Conservation (phyloP, 1,284 basidiomycete genomes). For the Athelia psychrophila region DNA sequence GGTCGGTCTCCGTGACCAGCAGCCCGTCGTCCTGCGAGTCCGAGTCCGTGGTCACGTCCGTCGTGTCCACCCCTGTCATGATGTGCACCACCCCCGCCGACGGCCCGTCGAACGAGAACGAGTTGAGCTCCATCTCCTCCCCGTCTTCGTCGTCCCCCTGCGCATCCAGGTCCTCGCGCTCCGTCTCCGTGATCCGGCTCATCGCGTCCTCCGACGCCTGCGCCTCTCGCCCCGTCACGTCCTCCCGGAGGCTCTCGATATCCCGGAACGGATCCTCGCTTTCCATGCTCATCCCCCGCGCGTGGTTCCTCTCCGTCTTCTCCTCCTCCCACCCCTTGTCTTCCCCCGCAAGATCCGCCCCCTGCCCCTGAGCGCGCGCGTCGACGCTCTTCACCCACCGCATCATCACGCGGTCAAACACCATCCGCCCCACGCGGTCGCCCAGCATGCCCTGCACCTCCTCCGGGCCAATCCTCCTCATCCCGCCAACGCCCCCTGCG, state of each 20-base stretch:
- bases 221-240: slow-evolving; percentile 27
- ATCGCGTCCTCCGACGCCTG: slow-evolving; percentile 31
- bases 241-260: slow-evolving; percentile 78
- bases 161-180: slow-evolving; percentile 43
- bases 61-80: slow-evolving; percentile 42
- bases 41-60: slow-evolving; percentile 47
- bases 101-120: slow-evolving; percentile 68
- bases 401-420: slow-evolving; percentile 78
- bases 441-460: slow-evolving; percentile 69
- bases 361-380: slow-evolving; percentile 14
- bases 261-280: slow-evolving; percentile 87
- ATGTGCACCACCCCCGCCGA: slow-evolving; percentile 46
- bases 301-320: slow-evolving; percentile 33
- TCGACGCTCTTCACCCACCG: slow-evolving; percentile 75
- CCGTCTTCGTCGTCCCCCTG: slow-evolving; percentile 41
- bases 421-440: slow-evolving; percentile 82
- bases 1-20: slow-evolving; percentile 25
- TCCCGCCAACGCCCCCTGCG: not conserved
- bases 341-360: slow-evolving; percentile 23
- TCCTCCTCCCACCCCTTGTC: slow-evolving; percentile 35
- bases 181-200: slow-evolving; percentile 34
- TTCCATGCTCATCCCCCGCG: slow-evolving; percentile 39
- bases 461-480: slow-evolving; percentile 66
- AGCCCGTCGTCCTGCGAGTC: slow-evolving; percentile 33
- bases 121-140: slow-evolving; percentile 63